Evolutionary conservation across 345 rosid genomes (phyloP).

Genomic region (Populus nigra): DNA sequence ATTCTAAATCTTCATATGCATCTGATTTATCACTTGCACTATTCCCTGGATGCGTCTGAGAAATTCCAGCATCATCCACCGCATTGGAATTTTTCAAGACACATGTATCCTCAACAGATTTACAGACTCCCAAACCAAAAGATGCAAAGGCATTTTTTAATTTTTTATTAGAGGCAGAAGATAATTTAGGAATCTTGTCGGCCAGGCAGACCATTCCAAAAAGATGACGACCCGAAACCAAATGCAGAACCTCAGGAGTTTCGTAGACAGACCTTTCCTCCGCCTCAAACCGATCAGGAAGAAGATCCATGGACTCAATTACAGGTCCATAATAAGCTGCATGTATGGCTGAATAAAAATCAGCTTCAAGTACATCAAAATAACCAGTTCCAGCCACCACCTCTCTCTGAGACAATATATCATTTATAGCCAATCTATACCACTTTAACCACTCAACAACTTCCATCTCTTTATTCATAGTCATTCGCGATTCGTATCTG

Average conservation of each 20-base stretch:
- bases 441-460: conserved; percentile 91
- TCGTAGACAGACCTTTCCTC: conserved; percentile 87
- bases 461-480: conserved; percentile 59
- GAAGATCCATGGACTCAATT: conserved; percentile 73
- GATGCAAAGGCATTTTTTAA: conserved; percentile 38
- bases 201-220: conserved; percentile 83
- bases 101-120: conserved; percentile 30
- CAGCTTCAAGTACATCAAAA: conserved; percentile 71
- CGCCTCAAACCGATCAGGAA: conserved; percentile 91
- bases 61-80: conserved; percentile 24
- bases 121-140: conserved; percentile 24
- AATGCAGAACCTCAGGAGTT: conserved; percentile 74
- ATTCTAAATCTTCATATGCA: conserved; percentile 79
- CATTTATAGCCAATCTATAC: conserved; percentile 78
- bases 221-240: conserved; percentile 88
- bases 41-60: conserved; percentile 32
- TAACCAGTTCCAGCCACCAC: conserved; percentile 65
- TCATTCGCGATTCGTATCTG: conserved; percentile 38
- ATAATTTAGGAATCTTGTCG: conserved; percentile 46
- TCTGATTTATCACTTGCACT: conserved; percentile 41
- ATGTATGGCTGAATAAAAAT: conserved; percentile 78
- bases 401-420: conserved; percentile 65
- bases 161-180: conserved; percentile 40
- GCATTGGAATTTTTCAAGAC: conserved; percentile 18
- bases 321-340: conserved; percentile 80